These are phyloP conservation scores for Aspergillus hiratsukae DNA, from an alignment of 2,329 filamentous ascomycete species.

Conservation along the genomic window DNA sequence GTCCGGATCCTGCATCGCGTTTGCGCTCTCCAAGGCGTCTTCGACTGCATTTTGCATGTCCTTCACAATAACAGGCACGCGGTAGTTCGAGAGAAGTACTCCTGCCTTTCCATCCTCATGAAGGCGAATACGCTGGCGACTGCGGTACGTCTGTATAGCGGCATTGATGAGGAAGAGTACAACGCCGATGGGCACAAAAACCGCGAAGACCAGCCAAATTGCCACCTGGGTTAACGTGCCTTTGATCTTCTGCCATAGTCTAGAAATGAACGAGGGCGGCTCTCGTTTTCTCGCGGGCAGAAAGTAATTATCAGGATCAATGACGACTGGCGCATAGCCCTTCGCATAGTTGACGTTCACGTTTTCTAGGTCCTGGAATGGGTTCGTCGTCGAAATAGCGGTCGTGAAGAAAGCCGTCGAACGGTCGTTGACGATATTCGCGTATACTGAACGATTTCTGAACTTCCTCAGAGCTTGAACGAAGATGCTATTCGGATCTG, in stretches of 20 bases:
- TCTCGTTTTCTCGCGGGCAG: constrained; percentile 25
- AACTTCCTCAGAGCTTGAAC: constrained; percentile 73
- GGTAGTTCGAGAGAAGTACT: constrained; percentile 65
- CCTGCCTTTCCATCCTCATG: constrained; percentile 70
- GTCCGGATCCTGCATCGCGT: constrained; percentile 63
- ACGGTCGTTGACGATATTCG: constrained; percentile 82
- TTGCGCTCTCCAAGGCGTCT: constrained; percentile 69
- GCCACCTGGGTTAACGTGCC: constrained; percentile 54
- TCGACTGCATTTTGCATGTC: constrained; percentile 73
- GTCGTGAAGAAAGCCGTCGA: constrained; percentile 82
- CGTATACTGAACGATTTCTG: constrained; percentile 71
- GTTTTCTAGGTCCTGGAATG: constrained; percentile 63
- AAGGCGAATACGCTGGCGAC: constrained; percentile 66
- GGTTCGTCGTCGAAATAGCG: constrained; percentile 70
- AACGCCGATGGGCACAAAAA: constrained; percentile 71
- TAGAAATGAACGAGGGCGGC: constrained; percentile 23
- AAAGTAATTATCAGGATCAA: constrained; percentile 51
- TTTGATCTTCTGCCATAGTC: constrained; percentile 29
- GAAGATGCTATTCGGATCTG: constrained; percentile 81
- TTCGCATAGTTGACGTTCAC: constrained; percentile 68
- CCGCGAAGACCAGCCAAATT: constrained; percentile 57
- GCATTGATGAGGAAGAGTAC: constrained; percentile 71
- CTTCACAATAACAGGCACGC: constrained; percentile 70
- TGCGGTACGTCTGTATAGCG: constrained; percentile 69
- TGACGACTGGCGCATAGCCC: constrained; percentile 69